Evolutionary conservation across 331 rosid genomes (phyloP), one percentile per base, ranked within the genome.

Genomic region (Spiraea crenata): DNA sequence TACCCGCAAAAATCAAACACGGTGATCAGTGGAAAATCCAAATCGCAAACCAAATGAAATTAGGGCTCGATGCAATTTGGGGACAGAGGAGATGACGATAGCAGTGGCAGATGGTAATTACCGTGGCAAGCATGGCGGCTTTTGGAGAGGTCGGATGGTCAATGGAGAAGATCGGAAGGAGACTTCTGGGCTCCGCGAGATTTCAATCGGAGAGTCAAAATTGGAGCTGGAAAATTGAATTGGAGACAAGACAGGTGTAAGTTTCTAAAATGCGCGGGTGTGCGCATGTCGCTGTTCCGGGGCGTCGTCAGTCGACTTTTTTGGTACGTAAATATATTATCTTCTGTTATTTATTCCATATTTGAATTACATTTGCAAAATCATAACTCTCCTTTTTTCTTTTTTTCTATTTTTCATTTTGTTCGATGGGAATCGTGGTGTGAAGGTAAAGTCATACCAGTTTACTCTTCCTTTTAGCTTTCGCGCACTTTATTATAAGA

Each of bases 91-190:
- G 20, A 65, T 0, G 47, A 56, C 9, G 76, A 10, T 39, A 72
- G 45, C 5, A 61, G 79, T 66, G 88, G 82, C 68, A 78, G 68
- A 73, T 70, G 19, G 92, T 85, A 80, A 89, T 79, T 85, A 89
- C 84, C 65, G 76, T 16, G 41, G 81, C 56, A 42, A 75, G 79
- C 89, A 77, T 87, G 83, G 80, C 71, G 59, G 44, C 37, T 74
- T 79, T 65, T 55, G 31, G 59, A 40, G 31, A 5, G 8, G 57
- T 13, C 44, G 44, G n/a, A 40, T 41, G 41, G 44, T 35, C 70
- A 54, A 35, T 17, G 65, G 41, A 42, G 58, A 61, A 49, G 61
- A 12, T 48, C 31, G 71, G 34, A 15, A 3, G 10, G 45, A 34
- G 56, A 48, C 16, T 25, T 25, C n/a, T 17, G 13, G 19, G 14